Conservation (phyloP, 768 basidiomycete species). For the Pulveroboletus sp. region DNA sequence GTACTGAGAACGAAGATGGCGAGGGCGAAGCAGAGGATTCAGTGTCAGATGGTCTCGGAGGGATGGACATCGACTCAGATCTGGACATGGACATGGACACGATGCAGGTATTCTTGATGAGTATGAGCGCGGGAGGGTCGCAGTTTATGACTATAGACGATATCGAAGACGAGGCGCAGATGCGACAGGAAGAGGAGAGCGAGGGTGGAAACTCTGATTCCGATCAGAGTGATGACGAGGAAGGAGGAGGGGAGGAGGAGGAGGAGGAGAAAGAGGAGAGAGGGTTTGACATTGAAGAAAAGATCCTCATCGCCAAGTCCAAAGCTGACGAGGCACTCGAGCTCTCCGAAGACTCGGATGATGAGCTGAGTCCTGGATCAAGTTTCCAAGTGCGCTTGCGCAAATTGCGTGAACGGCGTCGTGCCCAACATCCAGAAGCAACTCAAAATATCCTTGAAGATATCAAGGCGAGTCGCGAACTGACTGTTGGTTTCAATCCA, state of each 20-base stretch:
- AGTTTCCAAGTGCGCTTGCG: constrained; percentile 35
- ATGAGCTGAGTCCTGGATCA: constrained; percentile 30
- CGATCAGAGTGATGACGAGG: constrained; percentile 30
- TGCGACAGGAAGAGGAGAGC: constrained; percentile 44
- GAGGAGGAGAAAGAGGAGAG: constrained; percentile 36
- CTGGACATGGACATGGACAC: constrained; percentile 41
- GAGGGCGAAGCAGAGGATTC: constrained; percentile 24
- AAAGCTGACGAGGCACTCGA: constrained; percentile 21
- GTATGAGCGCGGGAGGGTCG: constrained; percentile 46
- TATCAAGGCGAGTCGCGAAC: constrained; percentile 45
- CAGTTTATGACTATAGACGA: constrained; percentile 61
- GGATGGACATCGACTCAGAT: constrained; percentile 66
- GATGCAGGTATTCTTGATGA: constrained; percentile 50
- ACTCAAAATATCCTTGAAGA: constrained; percentile 35
- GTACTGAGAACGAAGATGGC: constrained; percentile 39
- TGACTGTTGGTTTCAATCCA: neutral
- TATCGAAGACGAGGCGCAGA: constrained; percentile 48
- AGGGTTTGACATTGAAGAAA: constrained; percentile 43
- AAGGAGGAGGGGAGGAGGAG: constrained; percentile 35
- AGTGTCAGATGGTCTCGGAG: constrained; percentile 33
- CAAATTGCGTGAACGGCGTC: constrained; percentile 27
- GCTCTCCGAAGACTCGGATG: constrained; percentile 25
- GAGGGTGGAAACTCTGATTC: constrained; percentile 29
- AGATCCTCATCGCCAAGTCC: constrained; percentile 36
- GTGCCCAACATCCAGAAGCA: constrained; percentile 10